Conservation (phyloP, 257 asterid species). For the Solanum ahanhuiri region DNA sequence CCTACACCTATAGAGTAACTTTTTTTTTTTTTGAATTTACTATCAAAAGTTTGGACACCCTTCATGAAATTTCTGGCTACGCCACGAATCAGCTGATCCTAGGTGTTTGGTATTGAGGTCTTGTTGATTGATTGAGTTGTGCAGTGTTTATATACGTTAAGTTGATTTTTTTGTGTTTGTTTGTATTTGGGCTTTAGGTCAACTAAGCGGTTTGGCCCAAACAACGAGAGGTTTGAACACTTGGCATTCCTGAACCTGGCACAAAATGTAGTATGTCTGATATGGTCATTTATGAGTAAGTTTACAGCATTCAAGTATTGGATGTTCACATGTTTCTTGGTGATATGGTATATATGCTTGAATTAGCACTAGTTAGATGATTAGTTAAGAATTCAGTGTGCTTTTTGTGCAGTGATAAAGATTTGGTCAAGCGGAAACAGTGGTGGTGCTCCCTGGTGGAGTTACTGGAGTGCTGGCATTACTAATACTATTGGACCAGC, state of each 20-base stretch:
- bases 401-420: slow-evolving; percentile 52
- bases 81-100: not conserved
- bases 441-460: slow-evolving; percentile 93
- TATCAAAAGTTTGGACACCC: too few relatives aligned
- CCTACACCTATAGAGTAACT: too few relatives aligned
- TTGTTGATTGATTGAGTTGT: not conserved
- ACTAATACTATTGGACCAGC: slow-evolving; percentile 95
- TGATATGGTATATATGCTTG: too few relatives aligned
- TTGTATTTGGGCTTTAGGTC: slow-evolving; percentile 37
- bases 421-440: slow-evolving; percentile 64
- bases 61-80: too few relatives aligned
- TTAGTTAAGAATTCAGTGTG: not conserved
- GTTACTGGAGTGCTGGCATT: slow-evolving; percentile 68
- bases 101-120: not conserved
- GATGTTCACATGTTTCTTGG: not conserved
- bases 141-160: not conserved
- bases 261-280: slow-evolving; percentile 77
- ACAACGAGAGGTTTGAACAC: slow-evolving; percentile 88
- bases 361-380: not conserved
- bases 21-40: too few relatives aligned
- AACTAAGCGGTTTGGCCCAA: slow-evolving; percentile 76
- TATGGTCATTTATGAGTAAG: slow-evolving; percentile 93
- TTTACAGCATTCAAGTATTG: not conserved
- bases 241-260: slow-evolving; percentile 89
- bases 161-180: not conserved